phyloP scores from a whole-genome alignment of 805 yeast genomes.

The Cyberlindnera suaveolens region DNA sequence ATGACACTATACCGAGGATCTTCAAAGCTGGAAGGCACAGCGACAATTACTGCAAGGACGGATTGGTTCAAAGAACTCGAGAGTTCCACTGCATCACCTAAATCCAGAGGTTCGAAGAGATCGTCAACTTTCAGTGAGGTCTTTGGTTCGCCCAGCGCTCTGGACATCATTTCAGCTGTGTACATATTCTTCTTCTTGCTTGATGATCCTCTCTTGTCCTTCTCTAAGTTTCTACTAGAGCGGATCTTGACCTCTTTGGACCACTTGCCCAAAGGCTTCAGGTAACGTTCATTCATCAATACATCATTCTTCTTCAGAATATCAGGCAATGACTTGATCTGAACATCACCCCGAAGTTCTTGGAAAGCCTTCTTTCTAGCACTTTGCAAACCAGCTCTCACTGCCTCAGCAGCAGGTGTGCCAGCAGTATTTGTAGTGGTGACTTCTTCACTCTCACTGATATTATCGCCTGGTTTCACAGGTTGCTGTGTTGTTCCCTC shows the following conservation, averaged over 20 bases:
- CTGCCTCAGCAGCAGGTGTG: background rate
- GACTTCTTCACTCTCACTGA: background rate
- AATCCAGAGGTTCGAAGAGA: constrained; percentile 16
- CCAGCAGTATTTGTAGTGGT: background rate
- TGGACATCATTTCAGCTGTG: constrained; percentile 1
- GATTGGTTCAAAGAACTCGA: constrained; percentile 34
- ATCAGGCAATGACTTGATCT: constrained; percentile 3
- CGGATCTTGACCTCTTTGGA: constrained; percentile 2
- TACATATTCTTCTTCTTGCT: background rate
- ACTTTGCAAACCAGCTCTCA: constrained; percentile 1
- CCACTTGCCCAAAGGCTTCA: constrained; percentile 8
- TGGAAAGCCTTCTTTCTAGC: constrained; percentile 11
- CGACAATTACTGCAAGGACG: constrained; percentile 48
- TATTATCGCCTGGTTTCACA: no score
- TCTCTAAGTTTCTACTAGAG: background rate
- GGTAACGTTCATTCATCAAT: constrained; percentile 5
- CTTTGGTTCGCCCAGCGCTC: constrained; percentile 1
- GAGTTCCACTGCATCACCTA: constrained; percentile 63
- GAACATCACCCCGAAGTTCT: constrained; percentile 12
- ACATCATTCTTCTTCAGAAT: constrained; percentile 6
- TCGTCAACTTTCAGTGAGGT: constrained; percentile 3
- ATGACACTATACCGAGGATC: constrained; percentile 55
- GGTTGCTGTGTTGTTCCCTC: no score
- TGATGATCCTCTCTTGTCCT: background rate
- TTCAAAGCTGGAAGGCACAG: constrained; percentile 40